Evolutionary conservation across 148 eudicot genomes (phyloP).

Genomic region (Rhododendron ovatum): DNA sequence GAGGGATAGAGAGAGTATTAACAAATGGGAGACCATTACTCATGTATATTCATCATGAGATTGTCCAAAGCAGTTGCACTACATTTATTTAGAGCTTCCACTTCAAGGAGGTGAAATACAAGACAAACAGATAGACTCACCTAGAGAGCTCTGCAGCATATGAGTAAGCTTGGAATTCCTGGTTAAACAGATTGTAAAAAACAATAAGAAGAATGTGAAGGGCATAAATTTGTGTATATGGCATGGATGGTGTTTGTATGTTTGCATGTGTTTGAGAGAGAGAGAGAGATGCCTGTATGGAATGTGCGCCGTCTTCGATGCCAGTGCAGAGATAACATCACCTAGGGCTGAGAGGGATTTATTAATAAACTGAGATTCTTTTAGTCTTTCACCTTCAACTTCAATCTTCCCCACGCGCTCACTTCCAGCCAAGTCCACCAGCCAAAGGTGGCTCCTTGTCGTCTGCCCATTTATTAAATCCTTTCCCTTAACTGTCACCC

Average conservation of each 20-base stretch:
- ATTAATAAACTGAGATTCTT: slow-evolving; percentile 94
- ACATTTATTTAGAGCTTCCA: neutral
- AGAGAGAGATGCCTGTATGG: slow-evolving; percentile 61
- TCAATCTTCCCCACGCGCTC: slow-evolving; percentile 88
- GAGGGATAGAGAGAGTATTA: neutral
- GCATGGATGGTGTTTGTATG: neutral
- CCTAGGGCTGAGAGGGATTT: slow-evolving; percentile 94
- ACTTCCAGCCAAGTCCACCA: slow-evolving; percentile 98
- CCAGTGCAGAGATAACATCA: slow-evolving; percentile 93
- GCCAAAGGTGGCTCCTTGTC: slow-evolving; percentile 92
- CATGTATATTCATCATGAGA: neutral
- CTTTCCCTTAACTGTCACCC: slow-evolving; percentile 73
- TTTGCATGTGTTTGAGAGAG: slow-evolving; percentile 1
- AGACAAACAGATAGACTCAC: slow-evolving; percentile 29
- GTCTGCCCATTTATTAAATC: slow-evolving; percentile 61
- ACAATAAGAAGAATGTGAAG: neutral
- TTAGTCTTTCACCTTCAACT: slow-evolving; percentile 93
- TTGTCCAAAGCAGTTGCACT: neutral
- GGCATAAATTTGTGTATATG: neutral
- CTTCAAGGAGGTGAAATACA: neutral
- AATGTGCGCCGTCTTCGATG: slow-evolving; percentile 79
- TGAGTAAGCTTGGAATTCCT: slow-evolving; percentile 98
- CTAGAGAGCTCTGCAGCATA: slow-evolving; percentile 93
- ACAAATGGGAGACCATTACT: neutral
- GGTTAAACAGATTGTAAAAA: slow-evolving; percentile 14